Base-by-base conservation (phyloP, 2,329 filamentous ascomycete genomes). In the Claviceps fusiformis region DNA sequence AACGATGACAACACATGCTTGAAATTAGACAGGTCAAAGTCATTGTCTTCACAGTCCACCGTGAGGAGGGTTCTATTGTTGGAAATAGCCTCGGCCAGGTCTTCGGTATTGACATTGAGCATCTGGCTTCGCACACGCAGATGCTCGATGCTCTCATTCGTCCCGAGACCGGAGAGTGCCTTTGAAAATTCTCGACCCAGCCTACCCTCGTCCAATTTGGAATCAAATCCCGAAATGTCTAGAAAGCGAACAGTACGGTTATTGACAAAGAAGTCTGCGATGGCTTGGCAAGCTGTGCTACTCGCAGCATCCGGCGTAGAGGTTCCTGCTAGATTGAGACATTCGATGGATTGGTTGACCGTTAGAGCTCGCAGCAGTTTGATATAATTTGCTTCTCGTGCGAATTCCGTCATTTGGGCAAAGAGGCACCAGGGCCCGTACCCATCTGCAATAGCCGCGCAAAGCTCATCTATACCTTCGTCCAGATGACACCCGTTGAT, bases 371-470 rank as follows among this genome's bases (percentile, higher is more conserved):
- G 68, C 57, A 81, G 64, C 5, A 82, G 70, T 54, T 71, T 71
- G 54, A 78, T 70, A 59, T 78, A 82, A 61, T 72, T 78, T 10
- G 63, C 63, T 61, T 81, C 78, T 44, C 74, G 65, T 24, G 70
- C 68, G 59, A 81, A 80, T 57, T 81, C 77, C n/a, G 80, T 68
- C 77, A 81, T 80, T 58, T 80, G 75, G 57, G 80, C 65, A 58
- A 76, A 75, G 27, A 81, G 65, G 29, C 71, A 74, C 57, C 70
- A 74, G 0, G 77, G 77, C 1, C 75, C 75, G 58, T 73, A 72
- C 15, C 73, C 74, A 53, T 68, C 65, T 0, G 70, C 66, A 31
- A 82, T 72, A 8, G 75, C 73, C 24, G 70, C 67, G 27, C 75
- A 76, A 54, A 81, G 66, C 53, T 77, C 71, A 19, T 74, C 75